Evolutionary conservation across 495 filamentous ascomycete genomes (phyloP).

Genomic region (Podospora appendiculata): DNA sequence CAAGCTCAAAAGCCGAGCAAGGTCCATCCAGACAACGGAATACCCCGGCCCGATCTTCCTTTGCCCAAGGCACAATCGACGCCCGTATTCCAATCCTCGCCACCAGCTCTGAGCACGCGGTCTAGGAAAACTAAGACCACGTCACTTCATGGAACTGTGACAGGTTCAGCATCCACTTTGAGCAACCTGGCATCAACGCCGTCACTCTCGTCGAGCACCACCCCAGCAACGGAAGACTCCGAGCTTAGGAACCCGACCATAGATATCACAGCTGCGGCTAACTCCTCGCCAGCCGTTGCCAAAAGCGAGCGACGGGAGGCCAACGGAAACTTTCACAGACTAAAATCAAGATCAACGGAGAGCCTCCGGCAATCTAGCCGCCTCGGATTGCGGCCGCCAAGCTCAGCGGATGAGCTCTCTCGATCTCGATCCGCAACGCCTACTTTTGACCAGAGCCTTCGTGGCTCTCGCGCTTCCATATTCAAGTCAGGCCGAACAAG

Average conservation of each 20-base stretch:
- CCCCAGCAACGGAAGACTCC: slow-evolving; percentile 15
- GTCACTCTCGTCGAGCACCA: slow-evolving; percentile 18
- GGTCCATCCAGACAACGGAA: background rate
- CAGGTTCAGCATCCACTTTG: slow-evolving; percentile 21
- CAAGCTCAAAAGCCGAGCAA: slow-evolving; percentile 11
- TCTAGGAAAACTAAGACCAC: slow-evolving; percentile 6
- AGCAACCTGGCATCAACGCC: slow-evolving; percentile 30
- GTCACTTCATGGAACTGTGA: slow-evolving; percentile 1
- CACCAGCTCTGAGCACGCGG: slow-evolving; percentile 19
- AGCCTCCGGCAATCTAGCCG: slow-evolving; percentile 17
- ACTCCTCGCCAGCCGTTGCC: slow-evolving; percentile 25
- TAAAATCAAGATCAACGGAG: slow-evolving; percentile 14
- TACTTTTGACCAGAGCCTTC: slow-evolving; percentile 24
- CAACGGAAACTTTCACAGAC: slow-evolving; percentile 11
- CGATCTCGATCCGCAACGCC: slow-evolving; percentile 15
- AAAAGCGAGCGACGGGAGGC: slow-evolving; percentile 18
- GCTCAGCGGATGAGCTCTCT: slow-evolving; percentile 34
- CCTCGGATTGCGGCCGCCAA: slow-evolving; percentile 17
- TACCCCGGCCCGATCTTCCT: background rate
- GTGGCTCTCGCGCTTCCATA: slow-evolving; percentile 12
- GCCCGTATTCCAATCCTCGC: slow-evolving; percentile 17
- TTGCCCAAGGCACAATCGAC: background rate
- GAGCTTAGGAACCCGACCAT: slow-evolving; percentile 1
- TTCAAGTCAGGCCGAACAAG: slow-evolving; percentile 3
- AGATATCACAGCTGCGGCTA: background rate